Conservation (phyloP, 106 monocot genomes). For the Posidonia australis region DNA sequence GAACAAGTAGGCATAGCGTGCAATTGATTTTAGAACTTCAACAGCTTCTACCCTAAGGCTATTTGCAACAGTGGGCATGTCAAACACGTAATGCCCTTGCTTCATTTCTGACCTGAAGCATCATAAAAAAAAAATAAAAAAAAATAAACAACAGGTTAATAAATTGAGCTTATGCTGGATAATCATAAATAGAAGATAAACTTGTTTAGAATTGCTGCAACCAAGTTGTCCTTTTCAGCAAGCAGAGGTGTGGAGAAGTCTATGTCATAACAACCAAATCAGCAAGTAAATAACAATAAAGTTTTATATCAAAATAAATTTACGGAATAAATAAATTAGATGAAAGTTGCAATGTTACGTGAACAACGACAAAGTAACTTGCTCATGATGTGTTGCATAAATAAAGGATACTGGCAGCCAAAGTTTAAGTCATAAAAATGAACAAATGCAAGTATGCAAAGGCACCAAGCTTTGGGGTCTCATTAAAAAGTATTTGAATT, state of each 20-base stretch:
- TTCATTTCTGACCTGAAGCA: slow-evolving; percentile 56
- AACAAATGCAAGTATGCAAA: too few relatives aligned
- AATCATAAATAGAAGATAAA: slow-evolving; percentile 19
- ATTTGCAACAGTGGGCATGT: slow-evolving; percentile 70
- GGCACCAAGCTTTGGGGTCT: too few relatives aligned
- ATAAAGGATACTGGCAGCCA: too few relatives aligned
- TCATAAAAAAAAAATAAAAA: background rate
- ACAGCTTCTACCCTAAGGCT: slow-evolving; percentile 10
- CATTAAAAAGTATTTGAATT: too few relatives aligned
- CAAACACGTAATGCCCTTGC: slow-evolving; percentile 69
- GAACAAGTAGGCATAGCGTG: too few relatives aligned
- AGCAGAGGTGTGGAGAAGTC: slow-evolving; percentile 57
- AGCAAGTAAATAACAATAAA: background rate
- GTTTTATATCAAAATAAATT: too few relatives aligned
- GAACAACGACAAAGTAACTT: too few relatives aligned
- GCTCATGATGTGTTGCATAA: too few relatives aligned
- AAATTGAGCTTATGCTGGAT: background rate
- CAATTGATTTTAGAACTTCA: slow-evolving; percentile 51
- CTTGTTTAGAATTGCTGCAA: slow-evolving; percentile 63
- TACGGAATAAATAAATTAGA: too few relatives aligned
- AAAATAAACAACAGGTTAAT: background rate
- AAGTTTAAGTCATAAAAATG: too few relatives aligned
- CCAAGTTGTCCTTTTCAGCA: slow-evolving; percentile 44
- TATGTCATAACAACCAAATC: slow-evolving; percentile 27
- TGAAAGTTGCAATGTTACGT: too few relatives aligned